Evolutionary conservation across 768 basidiomycete species (phyloP).

Genomic region (Dacryopinax primogenitus): DNA sequence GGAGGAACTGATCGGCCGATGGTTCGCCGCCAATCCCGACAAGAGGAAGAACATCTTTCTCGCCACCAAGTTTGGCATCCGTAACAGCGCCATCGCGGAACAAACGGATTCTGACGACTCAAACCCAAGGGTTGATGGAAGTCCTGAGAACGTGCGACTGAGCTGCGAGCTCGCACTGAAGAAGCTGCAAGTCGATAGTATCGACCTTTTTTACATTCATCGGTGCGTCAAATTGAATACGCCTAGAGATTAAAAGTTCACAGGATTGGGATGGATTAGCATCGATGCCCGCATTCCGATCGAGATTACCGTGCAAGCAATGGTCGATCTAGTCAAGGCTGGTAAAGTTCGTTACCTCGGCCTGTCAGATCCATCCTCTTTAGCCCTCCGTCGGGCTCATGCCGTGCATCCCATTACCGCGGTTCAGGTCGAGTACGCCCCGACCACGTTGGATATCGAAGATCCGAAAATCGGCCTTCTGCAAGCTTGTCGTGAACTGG

Average conservation of each 20-base stretch:
- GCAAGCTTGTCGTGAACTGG: constrained; percentile 24
- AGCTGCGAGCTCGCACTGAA: constrained; percentile 25
- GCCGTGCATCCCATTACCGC: constrained; percentile 40
- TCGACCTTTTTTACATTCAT: constrained; percentile 41
- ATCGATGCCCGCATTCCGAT: no score
- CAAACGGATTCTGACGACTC: background rate
- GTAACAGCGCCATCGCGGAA: background rate
- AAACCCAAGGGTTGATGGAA: constrained; percentile 11
- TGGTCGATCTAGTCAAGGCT: no score
- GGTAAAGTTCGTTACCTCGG: no score
- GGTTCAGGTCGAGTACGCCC: constrained; percentile 41
- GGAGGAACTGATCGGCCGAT: constrained; percentile 36
- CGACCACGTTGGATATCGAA: constrained; percentile 39
- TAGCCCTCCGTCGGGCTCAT: no score
- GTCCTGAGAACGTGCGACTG: constrained; percentile 5
- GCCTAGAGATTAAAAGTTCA: no score
- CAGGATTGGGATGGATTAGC: no score
- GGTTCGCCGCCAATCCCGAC: constrained; percentile 39
- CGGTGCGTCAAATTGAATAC: no score
- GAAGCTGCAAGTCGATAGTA: constrained; percentile 30
- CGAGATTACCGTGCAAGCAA: no score
- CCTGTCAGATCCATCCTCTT: no score
- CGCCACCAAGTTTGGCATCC: constrained; percentile 44
- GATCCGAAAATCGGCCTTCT: constrained; percentile 21
- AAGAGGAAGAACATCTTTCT: constrained; percentile 44